A percentile compares a stretch with the other conserved stretches of the same genome.
phyloP scores from a whole-genome alignment of 2,329 filamentous ascomycete genomes.

The Alternaria rosae region DNA sequence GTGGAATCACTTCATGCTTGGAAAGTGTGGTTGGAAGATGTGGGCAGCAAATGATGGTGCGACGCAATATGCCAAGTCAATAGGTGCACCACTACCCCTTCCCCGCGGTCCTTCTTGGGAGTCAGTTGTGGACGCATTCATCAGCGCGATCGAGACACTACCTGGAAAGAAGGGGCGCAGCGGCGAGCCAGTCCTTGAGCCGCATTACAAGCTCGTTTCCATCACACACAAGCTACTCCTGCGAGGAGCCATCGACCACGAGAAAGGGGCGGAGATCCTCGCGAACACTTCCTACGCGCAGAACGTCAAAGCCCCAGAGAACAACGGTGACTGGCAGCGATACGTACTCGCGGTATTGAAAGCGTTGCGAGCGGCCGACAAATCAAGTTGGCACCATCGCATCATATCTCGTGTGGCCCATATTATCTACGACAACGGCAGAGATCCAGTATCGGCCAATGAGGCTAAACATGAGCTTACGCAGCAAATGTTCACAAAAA shows the following conservation, averaged over 20 bases:
- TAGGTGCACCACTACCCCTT: conserved; percentile 35
- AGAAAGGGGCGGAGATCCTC: conserved; percentile 60
- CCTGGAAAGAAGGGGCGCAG: conserved; percentile 67
- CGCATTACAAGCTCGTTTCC: conserved; percentile 89
- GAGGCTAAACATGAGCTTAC: conserved; percentile 81
- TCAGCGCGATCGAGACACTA: conserved; percentile 66
- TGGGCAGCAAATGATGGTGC: conserved; percentile 57
- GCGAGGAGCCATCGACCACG: conserved; percentile 53
- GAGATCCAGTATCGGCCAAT: conserved; percentile 60
- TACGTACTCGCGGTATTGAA: conserved; percentile 71
- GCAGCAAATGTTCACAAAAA: conserved; percentile 88
- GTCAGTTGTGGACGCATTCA: conserved; percentile 64
- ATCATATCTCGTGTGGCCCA: conserved; percentile 79
- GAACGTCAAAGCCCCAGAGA: conserved; percentile 58
- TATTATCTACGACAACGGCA: conserved; percentile 66
- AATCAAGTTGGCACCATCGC: conserved; percentile 94
- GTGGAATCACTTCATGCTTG: conserved; percentile 73
- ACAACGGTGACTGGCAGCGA: conserved; percentile 62
- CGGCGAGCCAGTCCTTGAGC: conserved; percentile 83
- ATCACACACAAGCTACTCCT: conserved; percentile 81
- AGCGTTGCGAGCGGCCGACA: conserved; percentile 73
- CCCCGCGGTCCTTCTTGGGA: conserved; percentile 40
- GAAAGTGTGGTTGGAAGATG: conserved; percentile 78
- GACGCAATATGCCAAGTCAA: conserved; percentile 42
- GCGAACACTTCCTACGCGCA: conserved; percentile 63